A percentile compares a stretch with the other conserved stretches of the same genome.
Conservation (phyloP, 257 asterid species). For the Solanum paucissectum region DNA sequence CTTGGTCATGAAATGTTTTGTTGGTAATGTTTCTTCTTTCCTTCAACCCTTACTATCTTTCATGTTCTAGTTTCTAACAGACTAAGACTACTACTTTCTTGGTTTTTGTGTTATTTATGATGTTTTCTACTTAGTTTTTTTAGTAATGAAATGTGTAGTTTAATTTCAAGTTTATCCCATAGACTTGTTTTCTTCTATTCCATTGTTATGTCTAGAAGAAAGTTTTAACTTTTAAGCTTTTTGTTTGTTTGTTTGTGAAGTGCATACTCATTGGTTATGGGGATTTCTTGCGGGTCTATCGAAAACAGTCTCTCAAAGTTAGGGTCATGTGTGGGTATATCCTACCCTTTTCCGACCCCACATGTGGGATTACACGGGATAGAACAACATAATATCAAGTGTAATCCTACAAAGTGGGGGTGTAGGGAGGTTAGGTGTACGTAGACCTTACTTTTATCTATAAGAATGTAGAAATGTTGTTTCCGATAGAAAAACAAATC, state of each 20-base stretch:
- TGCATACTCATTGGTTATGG: neutral
- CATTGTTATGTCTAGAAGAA: neutral
- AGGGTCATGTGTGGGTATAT: neutral
- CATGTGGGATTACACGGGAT: neutral
- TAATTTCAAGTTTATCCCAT: neutral
- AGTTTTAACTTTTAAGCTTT: neutral
- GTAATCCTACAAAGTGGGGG: neutral
- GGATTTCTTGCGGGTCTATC: neutral
- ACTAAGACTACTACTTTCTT: neutral
- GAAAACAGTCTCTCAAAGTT: neutral
- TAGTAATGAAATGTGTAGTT: neutral
- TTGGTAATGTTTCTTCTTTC: constrained; percentile 15
- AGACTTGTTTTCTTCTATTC: neutral
- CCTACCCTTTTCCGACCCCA: neutral
- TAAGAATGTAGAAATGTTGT: neutral
- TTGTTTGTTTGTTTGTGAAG: neutral
- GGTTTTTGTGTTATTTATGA: neutral
- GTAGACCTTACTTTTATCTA: too few relatives aligned
- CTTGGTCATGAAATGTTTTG: constrained; percentile 7
- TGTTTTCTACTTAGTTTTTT: neutral
- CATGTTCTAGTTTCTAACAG: neutral
- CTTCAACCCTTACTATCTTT: neutral
- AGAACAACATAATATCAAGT: too few relatives aligned
- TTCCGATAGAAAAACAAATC: too few relatives aligned
- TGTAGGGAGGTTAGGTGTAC: neutral